Conservation (phyloP, 2,329 filamentous ascomycete genomes). For the Colletotrichum orbiculare region DNA sequence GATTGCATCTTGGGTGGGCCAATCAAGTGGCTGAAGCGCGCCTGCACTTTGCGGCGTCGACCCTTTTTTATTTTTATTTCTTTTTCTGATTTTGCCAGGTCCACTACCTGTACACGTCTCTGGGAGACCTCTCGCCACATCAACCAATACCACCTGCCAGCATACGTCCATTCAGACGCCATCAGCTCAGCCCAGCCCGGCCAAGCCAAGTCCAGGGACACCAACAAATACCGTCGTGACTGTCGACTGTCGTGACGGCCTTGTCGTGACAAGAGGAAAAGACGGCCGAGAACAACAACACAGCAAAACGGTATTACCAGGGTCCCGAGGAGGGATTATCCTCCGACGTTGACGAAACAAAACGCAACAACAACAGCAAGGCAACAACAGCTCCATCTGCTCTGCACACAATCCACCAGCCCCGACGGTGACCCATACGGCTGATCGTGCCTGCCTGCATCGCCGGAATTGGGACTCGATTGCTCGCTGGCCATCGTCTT, state of each 20-base stretch:
- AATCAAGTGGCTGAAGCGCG: not conserved
- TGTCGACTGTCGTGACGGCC: too few species aligned
- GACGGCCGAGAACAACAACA: too few species aligned
- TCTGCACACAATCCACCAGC: too few species aligned
- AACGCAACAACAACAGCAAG: too few species aligned
- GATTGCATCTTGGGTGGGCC: too few species aligned
- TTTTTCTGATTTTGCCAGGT: not conserved
- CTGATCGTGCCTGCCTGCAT: too few species aligned
- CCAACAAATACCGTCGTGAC: not conserved
- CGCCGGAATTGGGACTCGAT: not conserved
- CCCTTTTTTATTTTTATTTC: conserved; percentile 1
- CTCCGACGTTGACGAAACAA: too few species aligned
- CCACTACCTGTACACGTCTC: not conserved
- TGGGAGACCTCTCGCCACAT: not conserved
- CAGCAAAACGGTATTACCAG: not conserved
- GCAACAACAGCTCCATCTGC: too few species aligned
- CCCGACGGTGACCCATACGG: too few species aligned
- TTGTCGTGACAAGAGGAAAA: too few species aligned
- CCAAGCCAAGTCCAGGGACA: not conserved
- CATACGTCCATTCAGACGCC: not conserved
- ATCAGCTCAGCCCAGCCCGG: conserved; percentile 3
- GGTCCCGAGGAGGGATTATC: too few species aligned
- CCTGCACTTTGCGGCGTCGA: conserved; percentile 5
- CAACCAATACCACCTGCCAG: not conserved
- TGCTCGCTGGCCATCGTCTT: not conserved